Evolutionary conservation across 139 green algal genomes (phyloP).

Genomic region (Chloropicon primus): DNA sequence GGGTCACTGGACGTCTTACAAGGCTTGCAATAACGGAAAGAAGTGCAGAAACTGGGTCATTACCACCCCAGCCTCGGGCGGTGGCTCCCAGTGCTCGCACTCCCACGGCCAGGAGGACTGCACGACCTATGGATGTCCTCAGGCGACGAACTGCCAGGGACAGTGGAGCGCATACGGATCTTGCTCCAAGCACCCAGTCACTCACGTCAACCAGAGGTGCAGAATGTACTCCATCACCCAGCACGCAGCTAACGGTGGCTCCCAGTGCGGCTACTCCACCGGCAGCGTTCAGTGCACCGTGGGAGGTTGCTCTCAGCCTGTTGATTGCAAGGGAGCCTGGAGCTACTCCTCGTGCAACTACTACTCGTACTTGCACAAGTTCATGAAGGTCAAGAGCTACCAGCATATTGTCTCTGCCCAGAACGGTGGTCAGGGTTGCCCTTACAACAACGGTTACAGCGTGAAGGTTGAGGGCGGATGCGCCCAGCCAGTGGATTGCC

Average conservation of each 20-base stretch:
- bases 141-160: background rate
- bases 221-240: background rate
- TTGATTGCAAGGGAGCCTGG: background rate
- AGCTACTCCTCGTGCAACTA: background rate
- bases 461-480: background rate
- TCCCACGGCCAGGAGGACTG: background rate
- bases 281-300: background rate
- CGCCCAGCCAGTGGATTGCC: background rate
- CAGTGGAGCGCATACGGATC: background rate
- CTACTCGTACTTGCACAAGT: background rate
- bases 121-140: background rate
- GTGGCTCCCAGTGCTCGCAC: background rate
- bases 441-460: background rate
- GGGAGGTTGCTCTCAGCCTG: background rate
- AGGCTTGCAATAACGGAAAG: background rate
- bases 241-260: background rate
- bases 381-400: background rate
- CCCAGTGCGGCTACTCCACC: background rate
- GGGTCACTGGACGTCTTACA: background rate
- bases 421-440: background rate
- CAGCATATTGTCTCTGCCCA: background rate
- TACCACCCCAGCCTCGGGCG: background rate
- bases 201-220: background rate
- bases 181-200: background rate
- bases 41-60: background rate